phyloP scores from a whole-genome alignment of 768 basidiomycete species.

The Lactarius tabidus region DNA sequence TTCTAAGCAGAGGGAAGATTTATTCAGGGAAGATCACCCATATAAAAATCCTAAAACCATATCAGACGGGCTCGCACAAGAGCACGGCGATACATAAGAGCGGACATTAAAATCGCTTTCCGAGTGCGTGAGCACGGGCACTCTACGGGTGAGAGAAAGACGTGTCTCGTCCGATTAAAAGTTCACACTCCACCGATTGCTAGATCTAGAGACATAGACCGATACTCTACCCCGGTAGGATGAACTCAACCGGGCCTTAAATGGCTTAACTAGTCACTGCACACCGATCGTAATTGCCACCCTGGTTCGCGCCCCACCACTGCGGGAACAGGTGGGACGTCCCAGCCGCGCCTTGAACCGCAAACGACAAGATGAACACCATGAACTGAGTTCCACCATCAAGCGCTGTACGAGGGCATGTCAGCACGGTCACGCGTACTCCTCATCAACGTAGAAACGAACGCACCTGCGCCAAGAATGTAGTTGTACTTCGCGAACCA shows the following conservation, averaged over 20 bases:
- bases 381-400: conserved; percentile 48
- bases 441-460: neutral
- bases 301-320: conserved; percentile 57
- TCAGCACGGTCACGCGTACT: conserved; percentile 11
- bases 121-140: too few species aligned
- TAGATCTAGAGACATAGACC: neutral
- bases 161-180: too few species aligned
- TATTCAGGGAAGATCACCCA: too few species aligned
- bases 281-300: conserved; percentile 37
- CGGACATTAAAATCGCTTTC: neutral
- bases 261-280: neutral
- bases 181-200: too few species aligned
- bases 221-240: neutral
- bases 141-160: too few species aligned
- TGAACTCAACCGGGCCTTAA: neutral
- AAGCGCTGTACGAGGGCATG: conserved; percentile 35
- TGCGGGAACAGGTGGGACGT: conserved; percentile 46
- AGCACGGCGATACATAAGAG: too few species aligned
- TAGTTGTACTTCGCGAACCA: conserved; percentile 43
- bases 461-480: conserved; percentile 36
- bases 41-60: neutral
- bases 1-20: too few species aligned
- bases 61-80: too few species aligned
- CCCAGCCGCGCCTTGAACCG: conserved; percentile 45
- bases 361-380: conserved; percentile 34